Conservation (phyloP, 257 asterid species). For the Scutellaria baicalensis region DNA sequence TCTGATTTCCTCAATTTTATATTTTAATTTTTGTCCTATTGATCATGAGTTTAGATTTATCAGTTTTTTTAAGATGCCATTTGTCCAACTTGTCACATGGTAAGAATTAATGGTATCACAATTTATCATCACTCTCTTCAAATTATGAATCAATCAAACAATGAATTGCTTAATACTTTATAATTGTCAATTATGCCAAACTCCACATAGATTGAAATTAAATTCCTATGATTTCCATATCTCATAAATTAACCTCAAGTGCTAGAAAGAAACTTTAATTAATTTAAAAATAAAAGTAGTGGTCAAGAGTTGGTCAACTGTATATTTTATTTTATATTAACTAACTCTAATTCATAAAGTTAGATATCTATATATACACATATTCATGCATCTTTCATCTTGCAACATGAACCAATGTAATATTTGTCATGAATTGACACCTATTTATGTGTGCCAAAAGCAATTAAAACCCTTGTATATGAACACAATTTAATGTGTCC, state of each 20-base stretch:
- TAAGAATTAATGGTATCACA: not conserved
- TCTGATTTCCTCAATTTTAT: not conserved
- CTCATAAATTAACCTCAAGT: not conserved
- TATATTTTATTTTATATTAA: too few species aligned
- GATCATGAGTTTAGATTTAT: slow-evolving; percentile 3
- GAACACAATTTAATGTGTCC: too few species aligned
- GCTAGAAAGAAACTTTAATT: not conserved
- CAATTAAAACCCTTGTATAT: too few species aligned
- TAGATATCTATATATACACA: too few species aligned
- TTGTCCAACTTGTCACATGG: slow-evolving; percentile 6
- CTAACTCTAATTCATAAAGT: too few species aligned
- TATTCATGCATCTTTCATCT: too few species aligned
- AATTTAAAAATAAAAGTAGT: too few species aligned
- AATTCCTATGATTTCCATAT: not conserved
- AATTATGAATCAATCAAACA: not conserved
- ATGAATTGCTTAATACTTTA: not conserved
- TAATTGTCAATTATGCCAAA: not conserved
- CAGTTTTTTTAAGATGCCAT: slow-evolving; percentile 8
- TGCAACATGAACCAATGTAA: too few species aligned
- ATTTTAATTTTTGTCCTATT: not conserved
- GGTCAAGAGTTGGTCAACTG: too few species aligned
- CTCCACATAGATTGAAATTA: not conserved
- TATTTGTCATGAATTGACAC: too few species aligned
- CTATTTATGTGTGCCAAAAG: too few species aligned
- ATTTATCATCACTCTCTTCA: not conserved